These are phyloP conservation scores for Ichthyophthirius multifiliis DNA, from an alignment of 169 alveolate species.

Conservation along the genomic window DNA sequence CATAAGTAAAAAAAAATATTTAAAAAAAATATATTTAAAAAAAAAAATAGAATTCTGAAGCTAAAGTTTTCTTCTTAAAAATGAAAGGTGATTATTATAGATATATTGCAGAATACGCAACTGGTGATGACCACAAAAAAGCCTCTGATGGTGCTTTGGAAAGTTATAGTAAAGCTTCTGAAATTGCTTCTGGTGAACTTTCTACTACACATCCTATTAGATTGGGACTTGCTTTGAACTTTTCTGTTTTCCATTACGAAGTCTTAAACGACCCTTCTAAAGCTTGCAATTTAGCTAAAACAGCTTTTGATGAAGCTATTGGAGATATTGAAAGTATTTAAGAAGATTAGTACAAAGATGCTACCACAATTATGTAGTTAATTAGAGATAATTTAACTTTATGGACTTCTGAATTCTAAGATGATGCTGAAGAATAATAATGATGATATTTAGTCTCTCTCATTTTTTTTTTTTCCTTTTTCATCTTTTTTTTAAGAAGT, in stretches of 20 bases:
- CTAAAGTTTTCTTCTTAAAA: constrained; percentile 96
- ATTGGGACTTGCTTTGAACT: constrained; percentile 97
- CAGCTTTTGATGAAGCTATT: constrained; percentile 69
- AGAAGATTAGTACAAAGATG: constrained; percentile 66
- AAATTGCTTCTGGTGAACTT: constrained; percentile 91
- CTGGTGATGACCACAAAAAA: constrained; percentile 92
- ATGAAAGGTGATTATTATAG: constrained; percentile 99
- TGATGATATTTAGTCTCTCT: too few relatives aligned
- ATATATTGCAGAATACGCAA: constrained; percentile 95
- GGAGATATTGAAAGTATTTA: constrained; percentile 69
- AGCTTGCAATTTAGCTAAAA: constrained; percentile 98
- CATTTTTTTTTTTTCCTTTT: too few relatives aligned
- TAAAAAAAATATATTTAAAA: background rate
- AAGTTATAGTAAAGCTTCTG: constrained; percentile 96
- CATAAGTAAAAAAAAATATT: too few relatives aligned
- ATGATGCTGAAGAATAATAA: constrained; percentile 50
- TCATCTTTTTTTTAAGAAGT: too few relatives aligned
- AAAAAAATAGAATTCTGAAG: constrained; percentile 78
- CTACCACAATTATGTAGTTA: constrained; percentile 95
- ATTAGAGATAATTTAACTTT: constrained; percentile 95
- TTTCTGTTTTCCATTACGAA: constrained; percentile 98
- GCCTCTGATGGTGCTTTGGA: constrained; percentile 97
- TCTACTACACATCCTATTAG: constrained; percentile 97
- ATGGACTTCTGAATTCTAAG: constrained; percentile 94
- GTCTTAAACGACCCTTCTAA: constrained; percentile 95